Evolutionary conservation across 2,329 filamentous ascomycete genomes (phyloP).

Genomic region (Aspergillus neotritici): DNA sequence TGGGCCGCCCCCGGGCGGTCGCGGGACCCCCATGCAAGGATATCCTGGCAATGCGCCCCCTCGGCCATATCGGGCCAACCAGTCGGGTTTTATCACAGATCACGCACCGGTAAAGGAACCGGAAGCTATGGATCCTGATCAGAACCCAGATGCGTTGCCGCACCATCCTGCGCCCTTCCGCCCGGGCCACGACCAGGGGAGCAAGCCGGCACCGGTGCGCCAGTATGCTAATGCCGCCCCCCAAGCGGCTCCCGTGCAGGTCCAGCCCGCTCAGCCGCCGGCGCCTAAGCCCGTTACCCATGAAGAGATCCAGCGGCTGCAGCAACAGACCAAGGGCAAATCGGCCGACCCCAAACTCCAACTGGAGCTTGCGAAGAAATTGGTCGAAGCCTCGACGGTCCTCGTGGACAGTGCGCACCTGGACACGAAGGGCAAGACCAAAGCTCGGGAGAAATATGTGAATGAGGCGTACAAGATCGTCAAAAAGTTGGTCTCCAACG

Average conservation of each 20-base stretch:
- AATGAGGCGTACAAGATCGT: conserved; percentile 83
- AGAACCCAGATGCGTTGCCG: conserved; percentile 52
- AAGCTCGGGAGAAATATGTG: conserved; percentile 73
- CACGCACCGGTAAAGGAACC: conserved; percentile 12
- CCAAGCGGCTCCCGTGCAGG: conserved; percentile 21
- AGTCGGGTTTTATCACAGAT: conserved; percentile 16
- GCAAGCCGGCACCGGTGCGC: conserved; percentile 48
- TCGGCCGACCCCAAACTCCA: conserved; percentile 67
- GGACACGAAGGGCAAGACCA: conserved; percentile 58
- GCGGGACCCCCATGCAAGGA: conserved; percentile 8
- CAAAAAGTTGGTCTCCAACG: conserved; percentile 72
- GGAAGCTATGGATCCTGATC: conserved; percentile 20
- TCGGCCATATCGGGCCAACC: conserved; percentile 17
- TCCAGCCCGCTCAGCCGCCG: conserved; percentile 11
- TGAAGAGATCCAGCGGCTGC: conserved; percentile 70
- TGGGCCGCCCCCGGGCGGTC: conserved; percentile 10
- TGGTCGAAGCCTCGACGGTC: conserved; percentile 77
- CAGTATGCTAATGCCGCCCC: conserved; percentile 41
- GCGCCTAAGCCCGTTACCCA: conserved; percentile 59
- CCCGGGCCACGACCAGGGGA: conserved; percentile 43
- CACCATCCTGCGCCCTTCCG: conserved; percentile 53
- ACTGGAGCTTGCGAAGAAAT: conserved; percentile 69
- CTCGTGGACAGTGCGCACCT: conserved; percentile 68
- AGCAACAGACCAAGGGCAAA: conserved; percentile 63
- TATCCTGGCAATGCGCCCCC: conserved; percentile 16